These are phyloP conservation scores for Podila horticola DNA, from an alignment of 192 early-diverging fungal species.

Conservation along the genomic window DNA sequence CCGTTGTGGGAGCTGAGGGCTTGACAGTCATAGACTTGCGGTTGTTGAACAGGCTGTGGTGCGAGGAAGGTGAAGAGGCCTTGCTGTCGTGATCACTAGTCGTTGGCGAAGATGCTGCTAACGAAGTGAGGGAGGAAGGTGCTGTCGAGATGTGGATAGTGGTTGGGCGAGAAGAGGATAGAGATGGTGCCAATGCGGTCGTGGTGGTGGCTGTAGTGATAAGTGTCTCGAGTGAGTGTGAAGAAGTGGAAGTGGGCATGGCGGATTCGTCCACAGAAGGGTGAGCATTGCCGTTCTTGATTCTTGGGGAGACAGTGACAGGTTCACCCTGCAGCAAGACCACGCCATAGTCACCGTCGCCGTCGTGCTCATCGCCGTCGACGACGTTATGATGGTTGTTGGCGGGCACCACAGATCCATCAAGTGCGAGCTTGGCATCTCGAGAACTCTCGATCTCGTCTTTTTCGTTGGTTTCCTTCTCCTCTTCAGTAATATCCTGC, in stretches of 20 bases:
- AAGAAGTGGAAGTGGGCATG: neutral
- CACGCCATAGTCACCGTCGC: constrained; percentile 15
- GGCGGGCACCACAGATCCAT: neutral
- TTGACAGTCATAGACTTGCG: neutral
- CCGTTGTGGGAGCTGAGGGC: neutral
- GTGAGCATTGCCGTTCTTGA: neutral
- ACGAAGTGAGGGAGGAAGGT: neutral
- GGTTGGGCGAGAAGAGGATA: neutral
- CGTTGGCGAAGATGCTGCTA: neutral
- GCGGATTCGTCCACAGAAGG: neutral
- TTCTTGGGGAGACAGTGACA: constrained; percentile 1
- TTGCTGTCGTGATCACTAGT: neutral
- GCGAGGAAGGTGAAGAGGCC: neutral
- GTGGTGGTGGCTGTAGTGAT: neutral
- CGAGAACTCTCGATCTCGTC: neutral
- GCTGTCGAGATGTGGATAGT: neutral
- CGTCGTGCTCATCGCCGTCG: constrained; percentile 7
- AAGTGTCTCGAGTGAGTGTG: neutral
- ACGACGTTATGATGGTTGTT: neutral
- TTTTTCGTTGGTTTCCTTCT: neutral
- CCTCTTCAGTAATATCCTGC: neutral
- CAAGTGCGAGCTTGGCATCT: neutral
- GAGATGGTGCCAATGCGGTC: neutral
- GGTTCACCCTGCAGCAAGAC: constrained; percentile 4
- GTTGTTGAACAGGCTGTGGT: neutral